These are phyloP conservation scores for Citrus trifoliata DNA, from an alignment of 345 rosid species.

Conservation along the genomic window DNA sequence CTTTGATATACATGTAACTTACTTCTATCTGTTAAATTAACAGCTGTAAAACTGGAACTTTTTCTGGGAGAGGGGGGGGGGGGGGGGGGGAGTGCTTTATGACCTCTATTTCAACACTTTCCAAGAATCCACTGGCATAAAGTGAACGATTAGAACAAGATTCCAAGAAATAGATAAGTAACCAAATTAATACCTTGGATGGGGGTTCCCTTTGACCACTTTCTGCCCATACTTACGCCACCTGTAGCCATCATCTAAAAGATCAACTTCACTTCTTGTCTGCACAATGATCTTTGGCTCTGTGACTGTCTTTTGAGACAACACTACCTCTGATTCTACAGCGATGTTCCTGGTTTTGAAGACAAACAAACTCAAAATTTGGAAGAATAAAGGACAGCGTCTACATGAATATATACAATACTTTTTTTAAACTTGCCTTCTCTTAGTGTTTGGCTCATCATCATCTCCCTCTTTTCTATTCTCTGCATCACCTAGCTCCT, in stretches of 20 bases:
- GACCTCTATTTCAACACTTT: not conserved
- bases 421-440: constrained; percentile 45
- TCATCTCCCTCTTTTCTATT: constrained; percentile 40
- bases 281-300: constrained; percentile 90
- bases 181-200: constrained; percentile 64
- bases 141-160: constrained; percentile 5
- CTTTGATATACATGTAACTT: not conserved
- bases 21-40: not conserved
- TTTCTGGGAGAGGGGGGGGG: not conserved
- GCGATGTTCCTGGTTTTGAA: constrained; percentile 46
- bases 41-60: not conserved
- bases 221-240: constrained; percentile 99
- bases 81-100: not conserved
- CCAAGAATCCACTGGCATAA: constrained; percentile 2
- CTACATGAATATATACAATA: not conserved
- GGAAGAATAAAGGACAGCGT: not conserved
- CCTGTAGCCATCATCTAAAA: constrained; percentile 92
- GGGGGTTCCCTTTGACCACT: constrained; percentile 95
- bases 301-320: constrained; percentile 68
- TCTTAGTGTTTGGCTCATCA: constrained; percentile 65
- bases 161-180: constrained; percentile 9
- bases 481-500: constrained; percentile 46
- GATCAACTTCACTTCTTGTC: constrained; percentile 98
- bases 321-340: constrained; percentile 37
- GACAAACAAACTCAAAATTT: constrained; percentile 3